Evolutionary conservation across 2,329 filamentous ascomycete species (phyloP).

Genomic region (Monosporascus sp.): DNA sequence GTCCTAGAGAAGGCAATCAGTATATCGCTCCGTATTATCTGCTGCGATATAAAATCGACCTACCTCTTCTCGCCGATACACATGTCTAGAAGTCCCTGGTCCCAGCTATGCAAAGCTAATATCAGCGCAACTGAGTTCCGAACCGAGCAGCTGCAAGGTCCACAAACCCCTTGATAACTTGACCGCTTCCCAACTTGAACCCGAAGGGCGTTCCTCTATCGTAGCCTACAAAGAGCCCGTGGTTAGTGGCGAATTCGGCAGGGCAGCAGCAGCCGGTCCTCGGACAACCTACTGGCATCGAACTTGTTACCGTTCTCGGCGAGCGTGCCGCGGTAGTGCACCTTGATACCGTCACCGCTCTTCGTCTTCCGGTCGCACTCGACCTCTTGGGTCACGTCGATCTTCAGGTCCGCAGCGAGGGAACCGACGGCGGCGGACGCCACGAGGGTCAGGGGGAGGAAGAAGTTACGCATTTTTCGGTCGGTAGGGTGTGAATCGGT

Average conservation of each 20-base stretch:
- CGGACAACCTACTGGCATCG: slow-evolving; percentile 57
- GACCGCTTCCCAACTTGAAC: slow-evolving; percentile 73
- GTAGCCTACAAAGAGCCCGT: slow-evolving; percentile 47
- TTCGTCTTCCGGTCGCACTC: slow-evolving; percentile 74
- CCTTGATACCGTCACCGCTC: slow-evolving; percentile 72
- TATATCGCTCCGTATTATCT: slow-evolving; percentile 1
- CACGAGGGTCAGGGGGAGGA: slow-evolving; percentile 44
- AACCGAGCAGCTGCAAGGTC: not conserved
- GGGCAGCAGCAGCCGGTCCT: slow-evolving; percentile 17
- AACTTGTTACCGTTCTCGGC: slow-evolving; percentile 70
- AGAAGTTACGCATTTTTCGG: slow-evolving; percentile 43
- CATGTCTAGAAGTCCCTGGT: slow-evolving; percentile 85
- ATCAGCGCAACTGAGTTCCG: not conserved
- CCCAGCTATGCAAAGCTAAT: slow-evolving; percentile 58
- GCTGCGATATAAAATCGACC: slow-evolving; percentile 15
- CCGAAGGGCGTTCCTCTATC: slow-evolving; percentile 68
- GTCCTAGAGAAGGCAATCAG: slow-evolving; percentile 42
- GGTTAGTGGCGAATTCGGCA: slow-evolving; percentile 5
- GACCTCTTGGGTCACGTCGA: slow-evolving; percentile 68
- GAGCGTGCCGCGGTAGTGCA: slow-evolving; percentile 86
- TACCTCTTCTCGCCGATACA: slow-evolving; percentile 86
- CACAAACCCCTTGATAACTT: slow-evolving; percentile 82
- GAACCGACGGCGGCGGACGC: slow-evolving; percentile 45
- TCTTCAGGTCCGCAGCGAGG: slow-evolving; percentile 58
- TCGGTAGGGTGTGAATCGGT: not conserved